Evolutionary conservation across 23 red algal genomes (phyloP).

Genomic region (Gracilariopsis chorda): DNA sequence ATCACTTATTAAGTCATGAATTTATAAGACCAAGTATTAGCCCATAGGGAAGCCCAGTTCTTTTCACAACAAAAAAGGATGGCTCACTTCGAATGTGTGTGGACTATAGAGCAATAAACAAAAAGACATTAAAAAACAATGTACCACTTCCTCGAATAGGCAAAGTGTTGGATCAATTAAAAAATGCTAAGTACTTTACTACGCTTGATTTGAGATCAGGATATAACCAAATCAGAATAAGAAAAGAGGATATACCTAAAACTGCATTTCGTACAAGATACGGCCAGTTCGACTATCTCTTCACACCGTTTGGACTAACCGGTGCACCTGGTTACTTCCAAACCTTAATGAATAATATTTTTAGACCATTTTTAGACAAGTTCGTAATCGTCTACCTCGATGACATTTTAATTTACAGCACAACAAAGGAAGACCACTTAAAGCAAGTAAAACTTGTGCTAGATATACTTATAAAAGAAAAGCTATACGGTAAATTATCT

Average conservation of each 20-base stretch:
- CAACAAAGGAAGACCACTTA: background rate
- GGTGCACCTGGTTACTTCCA: background rate
- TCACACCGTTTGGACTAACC: background rate
- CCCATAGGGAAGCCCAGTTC: conserved; percentile 13
- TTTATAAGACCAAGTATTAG: conserved; percentile 25
- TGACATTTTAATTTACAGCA: background rate
- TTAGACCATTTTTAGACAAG: background rate
- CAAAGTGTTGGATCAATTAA: background rate
- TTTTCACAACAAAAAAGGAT: conserved; percentile 5
- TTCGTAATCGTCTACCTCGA: conserved; percentile 3
- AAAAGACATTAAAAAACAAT: conserved; percentile 11
- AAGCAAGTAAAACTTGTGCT: background rate
- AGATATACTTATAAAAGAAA: background rate
- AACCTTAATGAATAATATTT: background rate
- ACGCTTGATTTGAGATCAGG: background rate
- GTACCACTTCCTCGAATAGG: background rate
- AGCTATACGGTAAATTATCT: background rate
- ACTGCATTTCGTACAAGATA: background rate
- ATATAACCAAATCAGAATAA: background rate
- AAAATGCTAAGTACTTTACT: background rate
- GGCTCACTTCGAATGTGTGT: background rate
- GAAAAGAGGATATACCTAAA: background rate
- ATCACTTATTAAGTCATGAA: background rate
- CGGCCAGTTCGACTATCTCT: background rate
- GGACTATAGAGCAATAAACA: conserved; percentile 14